A percentile compares a stretch with the other conserved stretches of the same genome.
Evolutionary conservation across 352 stramenopile genomes (phyloP).

Genomic region (Phytophthora pisi): DNA sequence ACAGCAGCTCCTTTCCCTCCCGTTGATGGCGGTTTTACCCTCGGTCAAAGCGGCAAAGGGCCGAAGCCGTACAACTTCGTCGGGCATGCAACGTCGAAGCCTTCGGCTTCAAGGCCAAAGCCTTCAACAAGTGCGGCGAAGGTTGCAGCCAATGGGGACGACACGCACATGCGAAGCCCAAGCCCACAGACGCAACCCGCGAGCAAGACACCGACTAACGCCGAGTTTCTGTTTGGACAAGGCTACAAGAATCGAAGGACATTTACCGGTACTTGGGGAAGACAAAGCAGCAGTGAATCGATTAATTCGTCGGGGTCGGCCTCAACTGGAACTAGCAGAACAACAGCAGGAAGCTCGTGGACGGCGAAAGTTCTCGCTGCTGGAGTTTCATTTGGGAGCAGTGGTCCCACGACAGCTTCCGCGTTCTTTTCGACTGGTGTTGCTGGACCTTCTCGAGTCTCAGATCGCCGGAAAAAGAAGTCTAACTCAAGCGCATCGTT

Average conservation of each 20-base stretch:
- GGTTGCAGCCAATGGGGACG: constrained; percentile 3
- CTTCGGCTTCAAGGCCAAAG: constrained; percentile 1
- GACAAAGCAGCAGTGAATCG: constrained; percentile 17
- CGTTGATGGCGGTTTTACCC: constrained; percentile 23
- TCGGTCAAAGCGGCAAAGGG: constrained; percentile 18
- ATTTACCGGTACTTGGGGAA: constrained; percentile 6
- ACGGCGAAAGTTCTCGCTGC: constrained; percentile 2
- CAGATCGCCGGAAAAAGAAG: constrained; percentile 29
- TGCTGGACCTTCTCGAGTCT: constrained; percentile 16
- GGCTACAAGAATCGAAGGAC: constrained; percentile 38
- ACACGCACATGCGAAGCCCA: constrained; percentile 24
- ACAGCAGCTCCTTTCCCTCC: constrained; percentile 6
- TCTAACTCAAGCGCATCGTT: constrained; percentile 3
- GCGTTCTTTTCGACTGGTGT: constrained; percentile 29
- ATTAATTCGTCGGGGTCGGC: constrained; percentile 1
- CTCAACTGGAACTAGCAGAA: background rate
- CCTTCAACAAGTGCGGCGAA: background rate
- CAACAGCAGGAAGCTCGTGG: background rate
- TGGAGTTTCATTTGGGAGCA: constrained; percentile 7
- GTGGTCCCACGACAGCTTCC: constrained; percentile 5
- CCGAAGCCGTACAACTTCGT: constrained; percentile 32
- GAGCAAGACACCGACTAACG: constrained; percentile 4
- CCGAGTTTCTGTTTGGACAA: constrained; percentile 34
- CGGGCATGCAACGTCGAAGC: constrained; percentile 1
- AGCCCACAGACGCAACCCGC: constrained; percentile 9